These are phyloP conservation scores for Purpureocillium lavendulum DNA, from an alignment of 2,329 filamentous ascomycete genomes.

Conservation along the genomic window DNA sequence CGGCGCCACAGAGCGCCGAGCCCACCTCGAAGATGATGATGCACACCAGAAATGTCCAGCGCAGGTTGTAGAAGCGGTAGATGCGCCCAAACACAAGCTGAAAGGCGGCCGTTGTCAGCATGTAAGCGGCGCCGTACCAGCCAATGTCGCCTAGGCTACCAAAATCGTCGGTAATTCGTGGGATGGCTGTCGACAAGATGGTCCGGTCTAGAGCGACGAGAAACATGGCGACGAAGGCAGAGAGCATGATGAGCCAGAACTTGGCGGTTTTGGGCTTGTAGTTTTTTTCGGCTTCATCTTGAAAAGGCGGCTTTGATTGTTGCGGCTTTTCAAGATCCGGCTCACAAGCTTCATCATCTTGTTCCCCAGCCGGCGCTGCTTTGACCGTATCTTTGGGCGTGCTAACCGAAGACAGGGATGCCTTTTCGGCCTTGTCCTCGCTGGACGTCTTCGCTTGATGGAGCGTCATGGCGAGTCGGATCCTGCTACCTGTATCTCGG, in stretches of 20 bases:
- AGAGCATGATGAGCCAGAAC: constrained; percentile 47
- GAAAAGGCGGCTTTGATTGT: constrained; percentile 9
- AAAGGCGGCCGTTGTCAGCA: constrained; percentile 48
- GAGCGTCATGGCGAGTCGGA: too few species aligned
- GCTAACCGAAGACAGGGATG: too few species aligned
- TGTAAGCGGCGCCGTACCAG: constrained; percentile 56
- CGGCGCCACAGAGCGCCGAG: constrained; percentile 45
- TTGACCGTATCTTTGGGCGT: too few species aligned
- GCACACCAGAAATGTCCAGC: constrained; percentile 36
- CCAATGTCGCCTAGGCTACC: constrained; percentile 51
- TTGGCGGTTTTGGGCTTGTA: constrained; percentile 43
- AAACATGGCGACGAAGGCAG: constrained; percentile 47
- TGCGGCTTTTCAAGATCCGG: constrained; percentile 10
- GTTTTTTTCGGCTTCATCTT: constrained; percentile 27
- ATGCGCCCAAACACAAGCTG: constrained; percentile 46
- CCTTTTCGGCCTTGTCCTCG: too few species aligned
- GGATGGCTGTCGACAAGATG: constrained; percentile 48
- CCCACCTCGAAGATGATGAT: constrained; percentile 47
- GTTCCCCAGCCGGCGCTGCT: neutral
- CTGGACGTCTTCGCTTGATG: too few species aligned
- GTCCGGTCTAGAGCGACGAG: constrained; percentile 49
- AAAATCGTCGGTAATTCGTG: constrained; percentile 48
- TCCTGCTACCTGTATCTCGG: too few species aligned
- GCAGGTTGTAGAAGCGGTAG: constrained; percentile 45
- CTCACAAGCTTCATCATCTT: constrained; percentile 1